These are phyloP conservation scores for Kandelia obovata DNA, from an alignment of 345 rosid species.

Conservation along the genomic window DNA sequence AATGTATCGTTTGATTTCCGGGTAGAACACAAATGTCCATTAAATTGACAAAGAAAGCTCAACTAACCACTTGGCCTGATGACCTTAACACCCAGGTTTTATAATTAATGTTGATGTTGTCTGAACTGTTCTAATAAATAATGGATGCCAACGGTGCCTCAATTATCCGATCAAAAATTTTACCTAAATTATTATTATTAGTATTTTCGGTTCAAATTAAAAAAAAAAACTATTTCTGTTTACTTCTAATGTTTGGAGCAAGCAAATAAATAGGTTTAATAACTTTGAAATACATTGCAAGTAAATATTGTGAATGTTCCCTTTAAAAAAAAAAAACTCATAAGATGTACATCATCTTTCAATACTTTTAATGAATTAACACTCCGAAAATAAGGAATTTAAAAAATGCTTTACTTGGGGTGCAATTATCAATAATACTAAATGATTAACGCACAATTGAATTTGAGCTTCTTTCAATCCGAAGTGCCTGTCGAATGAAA, in stretches of 20 bases:
- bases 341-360: no score
- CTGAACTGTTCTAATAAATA: background rate
- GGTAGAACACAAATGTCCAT: background rate
- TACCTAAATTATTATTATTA: background rate
- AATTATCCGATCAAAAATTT: conserved; percentile 14
- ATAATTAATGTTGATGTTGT: conserved; percentile 1
- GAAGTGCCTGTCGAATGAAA: no score
- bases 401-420: no score
- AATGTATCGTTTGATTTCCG: background rate
- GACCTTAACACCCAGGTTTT: conserved; percentile 5
- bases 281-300: no score
- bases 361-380: no score
- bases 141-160: conserved; percentile 10
- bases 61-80: conserved; percentile 19
- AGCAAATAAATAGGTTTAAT: background rate
- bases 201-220: background rate
- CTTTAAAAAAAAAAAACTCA: no score
- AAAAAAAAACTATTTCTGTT: background rate
- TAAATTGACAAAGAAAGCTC: conserved; percentile 23
- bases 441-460: no score
- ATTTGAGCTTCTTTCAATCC: no score
- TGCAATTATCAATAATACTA: no score
- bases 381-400: no score
- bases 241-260: background rate
- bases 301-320: no score